Base-by-base conservation (phyloP, 805 yeast genomes). In the Yamadazyma kitorensis region DNA sequence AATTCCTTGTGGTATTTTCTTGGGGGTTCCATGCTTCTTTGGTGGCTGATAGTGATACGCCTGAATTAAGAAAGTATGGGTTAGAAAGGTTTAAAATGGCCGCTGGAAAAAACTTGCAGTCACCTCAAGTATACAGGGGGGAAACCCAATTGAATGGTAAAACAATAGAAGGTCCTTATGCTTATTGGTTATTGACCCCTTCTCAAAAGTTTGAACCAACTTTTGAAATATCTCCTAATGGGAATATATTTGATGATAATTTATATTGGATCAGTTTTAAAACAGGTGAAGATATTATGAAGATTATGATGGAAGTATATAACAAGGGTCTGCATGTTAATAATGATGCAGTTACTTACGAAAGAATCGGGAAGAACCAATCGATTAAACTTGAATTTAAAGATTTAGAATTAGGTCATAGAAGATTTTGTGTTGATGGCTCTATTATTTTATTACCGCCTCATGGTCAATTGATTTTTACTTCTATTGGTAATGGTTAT, bases 11-110 rank as follows among this genome's bases (percentile, higher is more conserved):
- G 2, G 94, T 88, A 7, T 68, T 78, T 0, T 84, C 95, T 0
- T 80, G 95, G 86, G 94, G 82, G 0, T 75, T 87, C 43, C 97
- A 89, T 57, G 87, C 96, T 2, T 76, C 88, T 3, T 57, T 89
- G 31, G 88, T 89, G 2, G 89, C 89, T 19, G 82, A 82, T 37
- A 77, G 89, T 33, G 91, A 86, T 44, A 68, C 79, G 0, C 78
- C 81, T 0, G 82, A 81, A 45, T 59, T 82, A 54, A 66, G 88
- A 18, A 66, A 67, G 31, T 63, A 70, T 40, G 96, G 95, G 2
- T 49, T 66, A 5, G 76, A 76, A 26, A 60, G 95, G 35, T 89
- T 89, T 56, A 61, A 70, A 39, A 57, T 76, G 23, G 95, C 96
- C 0, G 94, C 88, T 0, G 51, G 54, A 18, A 49, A 63, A 8